Evolutionary conservation across 1,139 yeast species (phyloP).

Genomic region (Blastobotrys persicus): DNA sequence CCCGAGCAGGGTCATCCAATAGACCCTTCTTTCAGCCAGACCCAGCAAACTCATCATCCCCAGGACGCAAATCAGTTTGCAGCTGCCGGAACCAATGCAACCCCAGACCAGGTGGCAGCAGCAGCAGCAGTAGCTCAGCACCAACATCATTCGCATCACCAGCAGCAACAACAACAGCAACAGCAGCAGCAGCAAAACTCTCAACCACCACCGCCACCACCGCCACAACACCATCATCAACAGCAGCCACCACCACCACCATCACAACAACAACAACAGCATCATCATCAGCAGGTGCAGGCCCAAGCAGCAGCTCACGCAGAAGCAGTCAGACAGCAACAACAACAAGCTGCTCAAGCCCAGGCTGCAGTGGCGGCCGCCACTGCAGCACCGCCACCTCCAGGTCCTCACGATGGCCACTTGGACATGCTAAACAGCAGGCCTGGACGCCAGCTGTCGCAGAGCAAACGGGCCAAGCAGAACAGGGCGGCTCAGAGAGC

Average conservation of each 20-base stretch:
- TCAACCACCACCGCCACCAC: no score
- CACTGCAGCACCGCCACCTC: constrained; percentile 6
- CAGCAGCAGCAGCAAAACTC: neutral
- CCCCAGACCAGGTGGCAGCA: constrained; percentile 4
- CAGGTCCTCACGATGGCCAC: neutral
- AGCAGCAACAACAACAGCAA: neutral
- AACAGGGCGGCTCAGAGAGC: constrained; percentile 88
- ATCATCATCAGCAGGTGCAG: neutral
- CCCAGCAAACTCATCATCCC: neutral
- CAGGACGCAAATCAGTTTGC: neutral
- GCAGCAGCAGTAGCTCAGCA: constrained; percentile 1
- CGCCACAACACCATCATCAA: constrained; percentile 1
- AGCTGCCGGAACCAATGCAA: neutral
- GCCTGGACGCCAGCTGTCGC: constrained; percentile 52
- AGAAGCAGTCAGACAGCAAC: neutral
- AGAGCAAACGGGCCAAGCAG: constrained; percentile 82
- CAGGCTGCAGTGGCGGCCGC: constrained; percentile 8
- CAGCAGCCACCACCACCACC: no score
- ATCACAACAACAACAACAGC: constrained; percentile 7
- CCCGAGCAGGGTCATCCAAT: constrained; percentile 11
- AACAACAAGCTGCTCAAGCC: constrained; percentile 6
- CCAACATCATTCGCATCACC: neutral
- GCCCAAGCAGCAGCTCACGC: constrained; percentile 1
- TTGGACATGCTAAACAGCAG: constrained; percentile 21
- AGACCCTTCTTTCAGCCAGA: constrained; percentile 12